Base-by-base conservation (phyloP, 257 asterid genomes). In the Solanum clarkiae region DNA sequence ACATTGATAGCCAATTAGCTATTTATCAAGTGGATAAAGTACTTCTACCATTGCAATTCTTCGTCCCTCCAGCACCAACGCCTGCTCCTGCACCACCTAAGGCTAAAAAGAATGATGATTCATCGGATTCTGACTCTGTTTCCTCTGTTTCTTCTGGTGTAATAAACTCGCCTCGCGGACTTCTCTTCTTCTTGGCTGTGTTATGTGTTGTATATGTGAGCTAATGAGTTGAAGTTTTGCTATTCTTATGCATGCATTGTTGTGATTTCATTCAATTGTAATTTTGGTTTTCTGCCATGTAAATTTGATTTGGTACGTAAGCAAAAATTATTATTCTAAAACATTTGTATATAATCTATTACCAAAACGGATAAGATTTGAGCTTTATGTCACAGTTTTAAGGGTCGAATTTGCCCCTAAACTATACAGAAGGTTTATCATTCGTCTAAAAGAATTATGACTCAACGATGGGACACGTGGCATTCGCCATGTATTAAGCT, bases 11-110 rank as follows among this genome's bases (percentile, higher is more conserved):
- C 18, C 91, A 90, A 84, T 86, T 93, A 24, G 95, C 94, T 20
- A 87, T 93, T 16, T 92, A 91, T 77, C 86, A 89, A 85, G 90
- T 91, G 49, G 92, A 93, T 59, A 83, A 90, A 16, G 93, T 91
- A 54, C 89, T 91, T 29, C 91, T 92, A 2, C 94, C 97, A 0
- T 88, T 85, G 51, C 88, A 85, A 59, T 90, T 91, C 56, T 92
- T 91, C 47, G 86, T 84, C 6, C 65, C 91, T 62, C 92, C 91
- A 18, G 90, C 93, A 2, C 95, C 94, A 3, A 87, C 84, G 26
- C 84, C 89, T 2, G 90, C 94, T 14, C 96, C 94, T n/a, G 91
- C 93, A 7, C 94, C 93, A 26, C 13, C 88, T 8, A 87, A 86
- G 29, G 57, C 75, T n/a, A 85, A 84, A 82, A 91, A 90, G 49